Conservation (phyloP, 192 early-diverging fungal species). For the Podila verticillata region DNA sequence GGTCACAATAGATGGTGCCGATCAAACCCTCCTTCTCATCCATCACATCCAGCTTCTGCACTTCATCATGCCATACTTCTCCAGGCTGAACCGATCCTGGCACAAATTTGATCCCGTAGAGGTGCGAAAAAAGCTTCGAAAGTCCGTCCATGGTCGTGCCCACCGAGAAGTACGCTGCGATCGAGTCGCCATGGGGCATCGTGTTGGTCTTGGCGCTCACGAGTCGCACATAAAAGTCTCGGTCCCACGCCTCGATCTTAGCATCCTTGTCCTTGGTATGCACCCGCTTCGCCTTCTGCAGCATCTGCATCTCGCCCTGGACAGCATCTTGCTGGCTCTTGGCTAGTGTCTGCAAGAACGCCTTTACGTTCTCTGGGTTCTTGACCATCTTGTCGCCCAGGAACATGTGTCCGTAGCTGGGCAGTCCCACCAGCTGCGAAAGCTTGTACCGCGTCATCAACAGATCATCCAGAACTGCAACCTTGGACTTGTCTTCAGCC, state of each 20-base stretch:
- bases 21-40: constrained; percentile 88
- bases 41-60: constrained; percentile 90
- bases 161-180: constrained; percentile 86
- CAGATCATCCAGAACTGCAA: constrained; percentile 77
- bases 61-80: constrained; percentile 92
- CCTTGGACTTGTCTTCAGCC: constrained; percentile 68
- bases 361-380: constrained; percentile 82
- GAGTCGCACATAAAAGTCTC: constrained; percentile 71
- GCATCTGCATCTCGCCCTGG: constrained; percentile 81
- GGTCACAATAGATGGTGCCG: constrained; percentile 95
- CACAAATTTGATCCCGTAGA: constrained; percentile 90
- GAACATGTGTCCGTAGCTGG: constrained; percentile 86
- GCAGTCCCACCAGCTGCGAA: constrained; percentile 78
- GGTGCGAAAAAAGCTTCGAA: constrained; percentile 81
- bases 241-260: constrained; percentile 83
- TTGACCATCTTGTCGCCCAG: constrained; percentile 95
- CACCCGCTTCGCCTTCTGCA: constrained; percentile 75
- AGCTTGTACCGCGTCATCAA: constrained; percentile 78
- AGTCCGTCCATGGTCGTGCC: constrained; percentile 89
- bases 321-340: constrained; percentile 70
- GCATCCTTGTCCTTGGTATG: constrained; percentile 88
- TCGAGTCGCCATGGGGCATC: constrained; percentile 52
- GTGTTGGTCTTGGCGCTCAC: constrained; percentile 51
- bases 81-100: constrained; percentile 74
- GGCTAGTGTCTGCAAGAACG: constrained; percentile 80